A percentile compares a stretch with the other conserved stretches of the same genome.
Conservation (phyloP, 164 flowering plant genomes). For the Euptelea pleiosperma region DNA sequence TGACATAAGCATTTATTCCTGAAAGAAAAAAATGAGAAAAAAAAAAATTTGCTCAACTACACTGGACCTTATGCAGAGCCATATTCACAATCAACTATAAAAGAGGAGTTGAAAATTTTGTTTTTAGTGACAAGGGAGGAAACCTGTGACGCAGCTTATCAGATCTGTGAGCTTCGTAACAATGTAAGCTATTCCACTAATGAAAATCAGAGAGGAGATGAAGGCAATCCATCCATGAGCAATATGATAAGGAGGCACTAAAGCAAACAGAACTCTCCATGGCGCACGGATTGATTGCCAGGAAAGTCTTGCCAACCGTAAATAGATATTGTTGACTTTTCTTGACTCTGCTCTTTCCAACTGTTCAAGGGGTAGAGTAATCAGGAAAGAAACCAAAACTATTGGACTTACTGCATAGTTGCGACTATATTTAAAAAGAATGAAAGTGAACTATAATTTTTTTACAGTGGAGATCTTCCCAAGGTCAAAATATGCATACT, state of each 20-base stretch:
- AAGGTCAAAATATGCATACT: too few relatives aligned
- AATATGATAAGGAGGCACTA: conserved; percentile 75
- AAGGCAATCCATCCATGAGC: conserved; percentile 95
- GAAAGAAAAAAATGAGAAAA: conserved; percentile 4
- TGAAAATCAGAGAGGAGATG: conserved; percentile 74
- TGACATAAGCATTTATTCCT: conserved; percentile 87
- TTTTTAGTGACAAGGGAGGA: background rate
- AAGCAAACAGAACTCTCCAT: conserved; percentile 82
- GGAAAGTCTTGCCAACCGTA: conserved; percentile 39
- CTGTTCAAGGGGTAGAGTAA: conserved; percentile 34
- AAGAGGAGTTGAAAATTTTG: background rate
- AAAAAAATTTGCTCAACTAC: background rate
- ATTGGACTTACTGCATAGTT: background rate
- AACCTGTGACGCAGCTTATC: conserved; percentile 94
- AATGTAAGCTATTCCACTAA: conserved; percentile 74
- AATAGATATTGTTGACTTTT: conserved; percentile 35
- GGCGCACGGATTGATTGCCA: conserved; percentile 68
- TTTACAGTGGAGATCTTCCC: too few relatives aligned
- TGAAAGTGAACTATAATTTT: background rate
- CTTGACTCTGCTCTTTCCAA: conserved; percentile 53
- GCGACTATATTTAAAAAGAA: background rate
- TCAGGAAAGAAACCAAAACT: conserved; percentile 2
- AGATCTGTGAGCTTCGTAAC: conserved; percentile 77
- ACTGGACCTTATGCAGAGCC: background rate
- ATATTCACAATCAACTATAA: background rate